Evolutionary conservation across 2,329 filamentous ascomycete genomes (phyloP).

Genomic region (Microdochium trichocladiopsis): DNA sequence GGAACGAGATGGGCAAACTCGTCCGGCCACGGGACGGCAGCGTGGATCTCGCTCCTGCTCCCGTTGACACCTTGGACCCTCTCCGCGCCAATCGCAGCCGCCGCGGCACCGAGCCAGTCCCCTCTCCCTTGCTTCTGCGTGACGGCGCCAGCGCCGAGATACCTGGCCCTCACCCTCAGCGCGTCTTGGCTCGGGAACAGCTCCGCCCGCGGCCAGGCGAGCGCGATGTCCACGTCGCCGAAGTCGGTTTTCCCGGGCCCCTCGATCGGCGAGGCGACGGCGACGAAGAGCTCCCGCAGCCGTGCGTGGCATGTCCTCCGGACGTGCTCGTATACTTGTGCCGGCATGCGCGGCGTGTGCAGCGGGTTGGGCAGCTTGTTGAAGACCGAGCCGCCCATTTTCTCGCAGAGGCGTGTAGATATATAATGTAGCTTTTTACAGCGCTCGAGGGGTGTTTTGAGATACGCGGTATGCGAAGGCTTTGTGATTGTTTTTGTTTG

Average conservation of each 20-base stretch:
- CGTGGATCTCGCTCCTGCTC: constrained; percentile 21
- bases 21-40: constrained; percentile 50
- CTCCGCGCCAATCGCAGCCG: constrained; percentile 36
- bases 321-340: constrained; percentile 45
- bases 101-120: constrained; percentile 20
- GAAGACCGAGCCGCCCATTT: constrained; percentile 64
- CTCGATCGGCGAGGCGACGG: constrained; percentile 56
- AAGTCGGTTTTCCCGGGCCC: constrained; percentile 60
- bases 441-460: no score
- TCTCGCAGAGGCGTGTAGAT: not conserved
- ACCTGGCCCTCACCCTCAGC: not conserved
- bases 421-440: not conserved
- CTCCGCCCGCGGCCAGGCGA: constrained; percentile 28
- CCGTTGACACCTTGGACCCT: constrained; percentile 18
- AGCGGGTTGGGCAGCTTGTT: constrained; percentile 36
- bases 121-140: not conserved
- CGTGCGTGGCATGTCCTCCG: constrained; percentile 35
- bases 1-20: constrained; percentile 1
- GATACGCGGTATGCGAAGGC: no score
- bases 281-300: constrained; percentile 43
- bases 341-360: constrained; percentile 58
- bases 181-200: constrained; percentile 4
- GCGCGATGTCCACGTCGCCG: constrained; percentile 69
- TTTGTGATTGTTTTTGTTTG: no score
- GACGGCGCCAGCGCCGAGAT: not conserved